These are phyloP conservation scores for Aspergillus cejpii DNA, from an alignment of 2,329 filamentous ascomycete species.

Conservation along the genomic window DNA sequence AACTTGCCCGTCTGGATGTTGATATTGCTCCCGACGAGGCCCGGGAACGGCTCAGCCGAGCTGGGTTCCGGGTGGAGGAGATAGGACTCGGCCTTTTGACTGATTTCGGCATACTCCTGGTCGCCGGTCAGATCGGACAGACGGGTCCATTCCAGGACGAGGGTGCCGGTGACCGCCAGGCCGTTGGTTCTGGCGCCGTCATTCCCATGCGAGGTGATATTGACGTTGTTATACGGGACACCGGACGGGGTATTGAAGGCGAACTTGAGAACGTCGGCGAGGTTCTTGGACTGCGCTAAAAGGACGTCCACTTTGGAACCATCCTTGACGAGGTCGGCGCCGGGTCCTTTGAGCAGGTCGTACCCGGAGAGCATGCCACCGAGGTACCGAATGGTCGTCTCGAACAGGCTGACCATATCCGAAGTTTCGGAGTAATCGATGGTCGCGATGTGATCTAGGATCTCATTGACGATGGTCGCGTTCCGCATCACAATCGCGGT, in stretches of 20 bases:
- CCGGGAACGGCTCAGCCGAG: slow-evolving; percentile 64
- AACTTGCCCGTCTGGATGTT: slow-evolving; percentile 61
- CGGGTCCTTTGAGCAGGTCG: slow-evolving; percentile 61
- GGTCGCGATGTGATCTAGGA: slow-evolving; percentile 61
- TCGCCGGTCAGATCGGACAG: slow-evolving; percentile 69
- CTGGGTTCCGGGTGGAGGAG: slow-evolving; percentile 61
- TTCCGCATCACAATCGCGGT: slow-evolving; percentile 74
- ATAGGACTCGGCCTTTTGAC: slow-evolving; percentile 61
- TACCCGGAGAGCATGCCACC: slow-evolving; percentile 69
- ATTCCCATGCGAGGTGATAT: slow-evolving; percentile 50
- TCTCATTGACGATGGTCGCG: slow-evolving; percentile 59
- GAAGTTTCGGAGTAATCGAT: slow-evolving; percentile 64
- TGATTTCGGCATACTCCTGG: slow-evolving; percentile 57
- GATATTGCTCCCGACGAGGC: slow-evolving; percentile 64
- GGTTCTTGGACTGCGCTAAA: slow-evolving; percentile 58
- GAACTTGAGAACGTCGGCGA: slow-evolving; percentile 67
- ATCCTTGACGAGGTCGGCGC: slow-evolving; percentile 47
- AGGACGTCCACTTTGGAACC: slow-evolving; percentile 51
- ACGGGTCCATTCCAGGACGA: slow-evolving; percentile 78
- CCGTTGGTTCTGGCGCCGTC: slow-evolving; percentile 56
- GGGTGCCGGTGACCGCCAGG: slow-evolving; percentile 67
- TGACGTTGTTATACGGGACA: slow-evolving; percentile 63
- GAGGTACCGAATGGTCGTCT: slow-evolving; percentile 84
- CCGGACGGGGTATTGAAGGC: slow-evolving; percentile 72
- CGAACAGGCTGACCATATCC: slow-evolving; percentile 66